Evolutionary conservation across 2,329 filamentous ascomycete genomes (phyloP).

Genomic region (Hirsutella minnesotensis): DNA sequence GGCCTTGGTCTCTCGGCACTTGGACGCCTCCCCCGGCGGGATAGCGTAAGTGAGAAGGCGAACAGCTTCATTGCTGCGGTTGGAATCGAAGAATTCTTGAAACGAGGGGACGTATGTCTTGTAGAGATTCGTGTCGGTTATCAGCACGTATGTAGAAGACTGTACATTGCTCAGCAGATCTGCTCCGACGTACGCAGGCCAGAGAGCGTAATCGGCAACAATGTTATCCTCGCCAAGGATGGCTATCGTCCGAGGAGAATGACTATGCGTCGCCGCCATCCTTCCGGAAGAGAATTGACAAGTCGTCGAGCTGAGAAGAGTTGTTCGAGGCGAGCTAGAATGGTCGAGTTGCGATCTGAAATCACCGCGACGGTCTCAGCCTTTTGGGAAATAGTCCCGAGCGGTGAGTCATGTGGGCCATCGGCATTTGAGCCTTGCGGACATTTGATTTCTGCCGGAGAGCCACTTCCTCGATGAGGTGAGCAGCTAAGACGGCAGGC

Average conservation of each 20-base stretch:
- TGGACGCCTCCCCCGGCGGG: slow-evolving; percentile 85
- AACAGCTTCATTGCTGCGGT: slow-evolving; percentile 22
- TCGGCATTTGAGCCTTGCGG: no score
- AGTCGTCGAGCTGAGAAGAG: neutral
- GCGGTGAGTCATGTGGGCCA: no score
- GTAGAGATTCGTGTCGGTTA: slow-evolving; percentile 89
- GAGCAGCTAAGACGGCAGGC: no score
- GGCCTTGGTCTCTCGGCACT: slow-evolving; percentile 85
- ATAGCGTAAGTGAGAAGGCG: slow-evolving; percentile 79
- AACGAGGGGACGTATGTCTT: slow-evolving; percentile 74
- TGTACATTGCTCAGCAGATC: slow-evolving; percentile 68
- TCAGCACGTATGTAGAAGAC: slow-evolving; percentile 88
- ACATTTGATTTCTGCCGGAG: no score
- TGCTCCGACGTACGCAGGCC: slow-evolving; percentile 67
- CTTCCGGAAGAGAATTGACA: slow-evolving; percentile 1
- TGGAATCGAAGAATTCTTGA: slow-evolving; percentile 26
- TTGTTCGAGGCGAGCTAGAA: neutral
- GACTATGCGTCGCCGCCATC: slow-evolving; percentile 13
- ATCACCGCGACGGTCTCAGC: no score
- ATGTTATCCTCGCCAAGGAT: slow-evolving; percentile 88
- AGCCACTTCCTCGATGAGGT: no score
- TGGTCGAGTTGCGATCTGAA: neutral
- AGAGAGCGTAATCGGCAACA: slow-evolving; percentile 82
- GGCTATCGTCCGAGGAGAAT: slow-evolving; percentile 48
- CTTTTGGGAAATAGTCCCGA: no score